Base-by-base conservation (phyloP, 2,329 filamentous ascomycete genomes). In the Hyphodiscus sp. region DNA sequence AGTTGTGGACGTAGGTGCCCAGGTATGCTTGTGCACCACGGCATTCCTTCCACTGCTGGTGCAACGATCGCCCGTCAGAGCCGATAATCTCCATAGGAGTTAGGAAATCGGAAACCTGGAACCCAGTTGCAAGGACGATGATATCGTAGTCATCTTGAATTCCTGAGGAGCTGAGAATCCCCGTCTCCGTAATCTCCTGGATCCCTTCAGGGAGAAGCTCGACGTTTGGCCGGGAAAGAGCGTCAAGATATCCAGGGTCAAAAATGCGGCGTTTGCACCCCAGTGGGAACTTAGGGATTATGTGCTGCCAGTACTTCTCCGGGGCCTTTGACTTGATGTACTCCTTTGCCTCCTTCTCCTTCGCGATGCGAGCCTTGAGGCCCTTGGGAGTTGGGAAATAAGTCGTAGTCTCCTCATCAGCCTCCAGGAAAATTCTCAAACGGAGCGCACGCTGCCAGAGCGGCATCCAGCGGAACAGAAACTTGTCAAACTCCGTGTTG, bases 21-120 rank as follows among this genome's bases (percentile, higher is more conserved):
- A 63, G 33, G 54, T 68, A 69, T 2, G 66, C 67, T 42, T 68
- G 64, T 13, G 66, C 67, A 15, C 67, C 67, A 8, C 63, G 53
- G 20, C 45, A 55, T 33, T 67, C 63, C 20, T 61, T 54, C 67
- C 67, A 68, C 42, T 69, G 66, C 41, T 69, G 61, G 23, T 57
- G 57, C 16, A 70, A 52, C 9, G 51, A 60, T 23, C 60, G 29
- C 15, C 65, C 65, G 23, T 54, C 29, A 10, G 42, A 20, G 45
- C 70, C 70, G 33, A 59, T 53, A 11, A 72, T 56, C 19, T 65
- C 51, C 58, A 72, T 68, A 0, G 69, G 68, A 10, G 62, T 58
- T 6, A 72, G 58, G 47, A 71, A 72, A 46, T 70, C 50, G 19
- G 60, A 53, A 20, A 70, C 66, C 45, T 70, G 52, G 55, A 70